A percentile compares a stretch with the other conserved stretches of the same genome.
Evolutionary conservation across 176 grass and related monocot species (phyloP).

Genomic region (Carex scoparia): DNA sequence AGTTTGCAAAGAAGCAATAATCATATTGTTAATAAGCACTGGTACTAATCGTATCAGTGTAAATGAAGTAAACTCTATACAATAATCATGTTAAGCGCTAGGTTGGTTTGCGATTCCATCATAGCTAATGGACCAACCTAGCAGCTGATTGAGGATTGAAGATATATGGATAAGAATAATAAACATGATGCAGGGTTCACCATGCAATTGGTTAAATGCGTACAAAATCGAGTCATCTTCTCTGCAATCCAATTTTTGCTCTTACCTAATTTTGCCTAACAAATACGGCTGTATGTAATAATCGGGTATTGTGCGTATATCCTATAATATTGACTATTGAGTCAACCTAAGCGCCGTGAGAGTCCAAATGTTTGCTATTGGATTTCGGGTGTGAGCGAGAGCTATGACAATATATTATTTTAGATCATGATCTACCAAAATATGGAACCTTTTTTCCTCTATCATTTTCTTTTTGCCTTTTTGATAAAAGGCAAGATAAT

Average conservation of each 20-base stretch:
- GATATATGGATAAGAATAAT: not conserved
- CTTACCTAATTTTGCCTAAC: not conserved
- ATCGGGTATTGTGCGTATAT: not conserved
- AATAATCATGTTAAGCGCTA: too few relatives aligned
- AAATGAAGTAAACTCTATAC: too few relatives aligned
- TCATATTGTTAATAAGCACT: too few relatives aligned
- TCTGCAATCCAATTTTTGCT: not conserved
- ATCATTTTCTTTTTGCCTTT: too few relatives aligned
- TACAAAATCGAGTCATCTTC: not conserved
- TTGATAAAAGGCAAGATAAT: too few relatives aligned
- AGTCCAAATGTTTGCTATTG: not conserved
- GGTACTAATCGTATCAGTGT: too few relatives aligned
- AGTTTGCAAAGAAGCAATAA: too few relatives aligned
- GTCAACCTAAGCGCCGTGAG: not conserved
- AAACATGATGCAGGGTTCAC: not conserved
- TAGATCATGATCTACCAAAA: too few relatives aligned
- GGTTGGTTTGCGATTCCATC: too few relatives aligned
- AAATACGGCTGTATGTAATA: not conserved
- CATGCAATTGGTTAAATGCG: not conserved
- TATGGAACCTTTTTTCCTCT: too few relatives aligned
- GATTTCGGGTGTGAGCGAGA: not conserved
- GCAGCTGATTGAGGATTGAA: too few relatives aligned
- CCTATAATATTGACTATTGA: not conserved
- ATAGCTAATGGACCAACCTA: not conserved
- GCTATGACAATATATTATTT: too few relatives aligned